phyloP scores from a whole-genome alignment of 352 stramenopile species.

The Globisporangium iwayamae region DNA sequence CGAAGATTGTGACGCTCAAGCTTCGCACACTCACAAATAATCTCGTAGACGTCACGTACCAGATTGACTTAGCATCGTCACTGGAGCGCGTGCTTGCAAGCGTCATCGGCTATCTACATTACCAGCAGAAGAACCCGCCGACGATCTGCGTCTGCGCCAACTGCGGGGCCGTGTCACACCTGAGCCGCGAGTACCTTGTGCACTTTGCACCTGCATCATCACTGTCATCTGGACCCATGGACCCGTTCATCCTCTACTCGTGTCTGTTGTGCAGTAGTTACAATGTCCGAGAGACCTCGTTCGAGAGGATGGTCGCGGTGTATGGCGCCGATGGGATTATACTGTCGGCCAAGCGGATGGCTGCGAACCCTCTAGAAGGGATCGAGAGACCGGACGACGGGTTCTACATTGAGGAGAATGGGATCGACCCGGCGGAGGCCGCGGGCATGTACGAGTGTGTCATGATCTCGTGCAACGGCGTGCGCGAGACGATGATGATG shows the following conservation, averaged over 20 bases:
- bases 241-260: conserved; percentile 41
- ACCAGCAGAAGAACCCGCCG: conserved; percentile 32
- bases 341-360: conserved; percentile 30
- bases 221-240: conserved; percentile 17
- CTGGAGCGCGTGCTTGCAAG: conserved; percentile 38
- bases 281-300: conserved; percentile 66
- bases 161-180: conserved; percentile 57
- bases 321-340: conserved; percentile 44
- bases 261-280: conserved; percentile 68
- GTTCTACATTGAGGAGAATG: conserved; percentile 60
- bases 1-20: conserved; percentile 57
- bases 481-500: conserved; percentile 41
- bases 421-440: conserved; percentile 24
- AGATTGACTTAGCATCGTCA: conserved; percentile 36
- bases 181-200: conserved; percentile 39
- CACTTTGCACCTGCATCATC: conserved; percentile 10
- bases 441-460: conserved; percentile 38
- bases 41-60: conserved; percentile 47
- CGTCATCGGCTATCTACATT: conserved; percentile 45
- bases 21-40: conserved; percentile 20
- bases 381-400: conserved; percentile 33
- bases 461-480: conserved; percentile 47
- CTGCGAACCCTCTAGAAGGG: conserved; percentile 24
- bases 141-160: conserved; percentile 50
- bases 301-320: conserved; percentile 49